These are phyloP conservation scores for Citrus reticulata DNA, from an alignment of 345 rosid species.

Conservation along the genomic window DNA sequence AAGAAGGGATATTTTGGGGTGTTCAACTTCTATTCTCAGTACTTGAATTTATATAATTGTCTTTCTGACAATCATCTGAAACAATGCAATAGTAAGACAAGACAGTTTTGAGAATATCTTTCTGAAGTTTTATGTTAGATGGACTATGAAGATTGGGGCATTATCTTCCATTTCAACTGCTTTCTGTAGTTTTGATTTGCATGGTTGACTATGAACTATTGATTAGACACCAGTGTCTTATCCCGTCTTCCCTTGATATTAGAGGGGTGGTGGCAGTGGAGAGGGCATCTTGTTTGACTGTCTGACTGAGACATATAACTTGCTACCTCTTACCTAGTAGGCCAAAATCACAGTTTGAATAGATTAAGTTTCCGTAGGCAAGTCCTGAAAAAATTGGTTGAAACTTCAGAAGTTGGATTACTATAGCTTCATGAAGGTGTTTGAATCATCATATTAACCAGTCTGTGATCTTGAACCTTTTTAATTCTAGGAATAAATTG, in stretches of 20 bases:
- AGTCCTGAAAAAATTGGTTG: not conserved
- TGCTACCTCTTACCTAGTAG: not conserved
- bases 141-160: not conserved
- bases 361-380: not conserved
- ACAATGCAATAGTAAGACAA: not conserved
- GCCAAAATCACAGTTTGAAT: not conserved
- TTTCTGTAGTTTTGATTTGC: not conserved
- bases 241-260: not conserved
- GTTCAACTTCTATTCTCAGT: not conserved
- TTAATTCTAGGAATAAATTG: not conserved
- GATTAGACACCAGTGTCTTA: not conserved
- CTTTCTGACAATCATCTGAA: not conserved
- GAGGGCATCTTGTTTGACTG: not conserved
- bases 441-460: not conserved
- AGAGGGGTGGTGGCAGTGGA: not conserved
- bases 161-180: not conserved
- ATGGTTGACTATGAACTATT: not conserved
- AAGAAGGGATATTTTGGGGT: not conserved
- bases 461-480: not conserved
- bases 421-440: not conserved
- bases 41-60: not conserved
- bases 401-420: not conserved
- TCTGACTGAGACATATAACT: not conserved
- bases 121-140: not conserved
- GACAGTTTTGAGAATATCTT: not conserved